A percentile compares a stretch with the other conserved stretches of the same genome.
These are phyloP conservation scores for Rhododendron williamsianum DNA, from an alignment of 148 eudicot genomes.

Conservation along the genomic window DNA sequence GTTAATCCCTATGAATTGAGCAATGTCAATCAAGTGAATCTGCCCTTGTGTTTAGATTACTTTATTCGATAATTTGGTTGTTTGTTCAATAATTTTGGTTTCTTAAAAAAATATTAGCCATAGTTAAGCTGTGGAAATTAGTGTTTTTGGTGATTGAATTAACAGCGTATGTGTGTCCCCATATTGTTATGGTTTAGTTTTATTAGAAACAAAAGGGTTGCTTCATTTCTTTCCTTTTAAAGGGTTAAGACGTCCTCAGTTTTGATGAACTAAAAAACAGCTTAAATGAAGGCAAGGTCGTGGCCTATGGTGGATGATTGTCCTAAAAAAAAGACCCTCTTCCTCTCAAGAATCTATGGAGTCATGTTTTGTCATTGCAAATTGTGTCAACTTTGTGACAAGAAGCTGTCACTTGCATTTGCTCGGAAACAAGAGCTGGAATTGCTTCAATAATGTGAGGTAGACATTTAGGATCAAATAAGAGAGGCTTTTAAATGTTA, in stretches of 20 bases:
- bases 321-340: background rate
- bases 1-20: background rate
- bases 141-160: background rate
- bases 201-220: no score
- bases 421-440: background rate
- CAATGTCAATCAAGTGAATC: background rate
- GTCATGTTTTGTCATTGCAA: background rate
- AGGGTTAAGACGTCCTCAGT: no score
- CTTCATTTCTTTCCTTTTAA: no score
- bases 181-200: no score
- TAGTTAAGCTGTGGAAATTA: background rate
- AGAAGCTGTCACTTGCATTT: background rate
- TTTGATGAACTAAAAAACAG: no score
- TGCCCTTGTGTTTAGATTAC: background rate
- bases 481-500: background rate
- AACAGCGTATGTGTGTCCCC: background rate
- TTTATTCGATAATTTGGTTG: background rate
- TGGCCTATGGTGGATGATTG: no score
- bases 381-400: background rate
- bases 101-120: background rate
- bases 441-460: no score
- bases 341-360: background rate
- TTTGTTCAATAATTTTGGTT: background rate
- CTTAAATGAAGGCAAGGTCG: no score
- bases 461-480: no score